Evolutionary conservation across 306 rosid genomes (phyloP), one percentile per base, ranked within the genome.

Genomic region (Glycine tomentella): DNA sequence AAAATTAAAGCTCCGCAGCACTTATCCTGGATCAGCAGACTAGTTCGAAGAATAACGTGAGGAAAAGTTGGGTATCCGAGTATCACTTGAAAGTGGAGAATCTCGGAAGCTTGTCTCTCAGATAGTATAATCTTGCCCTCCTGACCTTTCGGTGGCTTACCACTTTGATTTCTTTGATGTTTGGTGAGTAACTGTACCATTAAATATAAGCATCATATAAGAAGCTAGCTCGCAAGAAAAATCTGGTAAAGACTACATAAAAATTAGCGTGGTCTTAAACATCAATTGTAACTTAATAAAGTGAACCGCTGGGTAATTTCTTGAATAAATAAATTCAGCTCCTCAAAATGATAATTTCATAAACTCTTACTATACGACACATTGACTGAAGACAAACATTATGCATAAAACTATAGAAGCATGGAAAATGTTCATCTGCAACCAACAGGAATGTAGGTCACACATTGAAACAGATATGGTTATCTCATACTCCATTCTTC

Each of bases 101-200:
- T 85, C 97, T 93, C 33, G 99, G 99, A 83, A 93, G 99, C 87
- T 95, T 93, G 89, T 95, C 93, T 84, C 97, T 89, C 77, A 93
- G 84, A 86, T 90, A 95, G 83, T 95, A 91, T 84, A 91, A 72
- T 74, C 92, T 93, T 16, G 99, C 99, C 82, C 97, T 90, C 86
- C 99, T 84, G 51, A 95, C 99, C 86, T 93, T 91, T 67, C 99
- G 90, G 87, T 93, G 98, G 45, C 4, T 90, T 10, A 93, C 81
- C 52, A 95, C 97, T 84, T 77, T 95, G 55, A 95, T 50, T 86
- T 93, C 98, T 87, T 93, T 95, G 79, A 95, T 91, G 87, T 90
- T 93, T 65, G 98, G 99, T 9, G 98, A 95, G 90, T 95, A 95
- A 72, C 99, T 95, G 90, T 77, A 77, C 64, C 59, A 73, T 65